Conservation (phyloP, 106 monocot genomes). For the Dendrobium officinale region DNA sequence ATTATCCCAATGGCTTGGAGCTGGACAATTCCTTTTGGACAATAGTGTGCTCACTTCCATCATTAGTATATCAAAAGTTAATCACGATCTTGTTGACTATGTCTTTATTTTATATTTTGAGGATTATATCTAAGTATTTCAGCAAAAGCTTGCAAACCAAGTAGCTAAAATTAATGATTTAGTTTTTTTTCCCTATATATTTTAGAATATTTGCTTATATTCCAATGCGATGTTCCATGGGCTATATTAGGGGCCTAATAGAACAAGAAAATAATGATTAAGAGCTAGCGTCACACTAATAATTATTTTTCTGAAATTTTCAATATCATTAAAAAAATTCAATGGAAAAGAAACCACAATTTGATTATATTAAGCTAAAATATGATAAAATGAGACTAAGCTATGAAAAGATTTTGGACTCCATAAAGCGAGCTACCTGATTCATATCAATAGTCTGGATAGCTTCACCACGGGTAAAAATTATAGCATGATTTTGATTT, state of each 20-base stretch:
- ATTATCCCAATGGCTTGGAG: neutral
- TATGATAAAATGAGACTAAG: neutral
- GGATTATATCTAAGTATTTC: neutral
- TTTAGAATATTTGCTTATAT: neutral
- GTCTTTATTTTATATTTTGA: neutral
- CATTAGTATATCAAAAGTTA: neutral
- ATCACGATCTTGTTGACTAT: neutral
- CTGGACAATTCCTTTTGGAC: neutral
- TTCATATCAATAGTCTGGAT: slow-evolving; percentile 99
- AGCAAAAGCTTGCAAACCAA: neutral
- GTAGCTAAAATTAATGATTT: neutral
- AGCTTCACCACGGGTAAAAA: slow-evolving; percentile 94
- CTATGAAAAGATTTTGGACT: neutral
- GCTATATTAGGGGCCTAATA: neutral
- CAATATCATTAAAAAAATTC: too few relatives aligned
- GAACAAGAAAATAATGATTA: neutral
- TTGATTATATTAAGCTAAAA: neutral
- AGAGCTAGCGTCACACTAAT: neutral
- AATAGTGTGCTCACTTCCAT: neutral
- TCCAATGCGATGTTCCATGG: neutral
- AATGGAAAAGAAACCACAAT: neutral
- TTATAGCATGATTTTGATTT: slow-evolving; percentile 98
- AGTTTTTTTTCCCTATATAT: neutral
- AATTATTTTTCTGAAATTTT: neutral
- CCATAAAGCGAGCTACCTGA: slow-evolving; percentile 42